These are phyloP conservation scores for Zymoseptoria ardabiliae DNA, from an alignment of 2,329 filamentous ascomycete species.

Conservation along the genomic window DNA sequence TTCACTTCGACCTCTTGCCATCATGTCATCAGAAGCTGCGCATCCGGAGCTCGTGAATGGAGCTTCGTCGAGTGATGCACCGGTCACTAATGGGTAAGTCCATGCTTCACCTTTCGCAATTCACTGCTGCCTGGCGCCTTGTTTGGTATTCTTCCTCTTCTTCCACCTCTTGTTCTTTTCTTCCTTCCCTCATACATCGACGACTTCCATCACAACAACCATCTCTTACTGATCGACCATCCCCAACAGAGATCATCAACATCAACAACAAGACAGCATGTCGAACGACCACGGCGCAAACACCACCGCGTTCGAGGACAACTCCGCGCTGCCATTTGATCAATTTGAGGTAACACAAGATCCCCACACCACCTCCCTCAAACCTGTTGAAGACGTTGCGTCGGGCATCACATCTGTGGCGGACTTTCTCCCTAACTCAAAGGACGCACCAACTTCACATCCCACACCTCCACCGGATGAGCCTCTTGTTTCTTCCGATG, in stretches of 20 bases:
- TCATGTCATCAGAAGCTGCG: constrained; percentile 19
- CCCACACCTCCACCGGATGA: constrained; percentile 37
- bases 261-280: constrained; percentile 9
- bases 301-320: constrained; percentile 19
- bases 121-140: neutral
- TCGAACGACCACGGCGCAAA: constrained; percentile 14
- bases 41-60: constrained; percentile 12
- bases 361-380: constrained; percentile 25
- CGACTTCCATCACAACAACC: neutral
- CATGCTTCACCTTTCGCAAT: neutral
- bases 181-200: neutral
- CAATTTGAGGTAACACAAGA: constrained; percentile 8
- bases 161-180: neutral
- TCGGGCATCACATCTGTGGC: constrained; percentile 38
- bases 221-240: neutral
- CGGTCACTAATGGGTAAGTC: constrained; percentile 18
- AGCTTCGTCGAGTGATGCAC: constrained; percentile 10
- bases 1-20: constrained; percentile 3
- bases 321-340: constrained; percentile 13
- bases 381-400: constrained; percentile 36
- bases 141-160: neutral
- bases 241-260: constrained; percentile 1
- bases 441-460: constrained; percentile 36
- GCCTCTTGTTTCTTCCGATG: constrained; percentile 28
- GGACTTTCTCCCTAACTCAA: constrained; percentile 33